A percentile compares a stretch with the other conserved stretches of the same genome.
Evolutionary conservation across 129 eudicot genomes (phyloP).

Genomic region (Pseudognaphalium luteoalbum): DNA sequence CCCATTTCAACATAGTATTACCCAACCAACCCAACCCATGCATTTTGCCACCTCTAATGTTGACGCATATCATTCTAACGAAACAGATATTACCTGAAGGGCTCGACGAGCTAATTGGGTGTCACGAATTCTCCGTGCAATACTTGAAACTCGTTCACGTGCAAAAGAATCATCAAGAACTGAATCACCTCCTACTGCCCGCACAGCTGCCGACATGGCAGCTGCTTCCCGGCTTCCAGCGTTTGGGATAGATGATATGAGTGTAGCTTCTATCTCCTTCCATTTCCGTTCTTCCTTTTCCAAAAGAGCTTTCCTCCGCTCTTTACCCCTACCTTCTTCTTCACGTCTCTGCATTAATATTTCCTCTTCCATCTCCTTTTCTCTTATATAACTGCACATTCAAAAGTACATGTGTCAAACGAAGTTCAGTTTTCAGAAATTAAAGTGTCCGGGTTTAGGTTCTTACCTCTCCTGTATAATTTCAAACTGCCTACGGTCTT

Average conservation of each 20-base stretch:
- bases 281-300: constrained; percentile 99
- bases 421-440: not conserved
- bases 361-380: constrained; percentile 99
- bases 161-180: constrained; percentile 97
- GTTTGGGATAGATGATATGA: constrained; percentile 91
- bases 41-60: too few relatives aligned
- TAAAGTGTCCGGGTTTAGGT: not conserved
- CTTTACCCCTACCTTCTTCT: constrained; percentile 99
- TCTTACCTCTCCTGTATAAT: constrained; percentile 91
- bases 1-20: too few relatives aligned
- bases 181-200: constrained; percentile 99
- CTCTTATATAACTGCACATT: constrained; percentile 72
- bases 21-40: too few relatives aligned
- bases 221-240: constrained; percentile 99
- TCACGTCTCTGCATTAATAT: constrained; percentile 96
- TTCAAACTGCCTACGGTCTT: constrained; percentile 96
- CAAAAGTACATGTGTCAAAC: constrained; percentile 1
- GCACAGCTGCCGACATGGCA: constrained; percentile 97
- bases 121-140: constrained; percentile 84
- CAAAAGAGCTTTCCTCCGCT: constrained; percentile 92
- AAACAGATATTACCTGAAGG: constrained; percentile 50
- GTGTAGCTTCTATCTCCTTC: constrained; percentile 98
- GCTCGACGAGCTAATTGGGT: constrained; percentile 92
- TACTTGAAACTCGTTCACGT: constrained; percentile 88
- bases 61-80: too few relatives aligned